These are phyloP conservation scores for Ceratocystis ficicola DNA, from an alignment of 2,329 filamentous ascomycete species.

Conservation along the genomic window DNA sequence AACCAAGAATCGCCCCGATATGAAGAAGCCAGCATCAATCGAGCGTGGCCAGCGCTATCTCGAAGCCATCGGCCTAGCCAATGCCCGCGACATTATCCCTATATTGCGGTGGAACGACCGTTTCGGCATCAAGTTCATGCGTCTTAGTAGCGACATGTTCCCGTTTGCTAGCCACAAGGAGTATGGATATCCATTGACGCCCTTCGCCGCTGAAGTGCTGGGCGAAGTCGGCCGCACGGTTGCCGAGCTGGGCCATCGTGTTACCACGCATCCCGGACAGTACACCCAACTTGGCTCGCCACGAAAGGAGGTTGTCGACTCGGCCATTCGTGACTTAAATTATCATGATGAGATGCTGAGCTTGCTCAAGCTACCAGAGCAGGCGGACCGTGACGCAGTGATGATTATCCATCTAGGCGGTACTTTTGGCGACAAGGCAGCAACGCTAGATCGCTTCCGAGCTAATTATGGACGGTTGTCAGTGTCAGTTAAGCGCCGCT, in stretches of 20 bases:
- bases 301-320: conserved; percentile 60
- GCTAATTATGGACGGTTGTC: conserved; percentile 58
- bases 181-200: conserved; percentile 72
- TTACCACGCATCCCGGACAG: conserved; percentile 85
- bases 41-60: conserved; percentile 60
- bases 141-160: conserved; percentile 91
- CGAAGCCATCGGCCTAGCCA: conserved; percentile 64
- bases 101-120: conserved; percentile 86
- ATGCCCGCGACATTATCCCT: conserved; percentile 70
- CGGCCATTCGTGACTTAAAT: conserved; percentile 66
- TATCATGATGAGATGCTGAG: conserved; percentile 80
- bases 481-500: conserved; percentile 58
- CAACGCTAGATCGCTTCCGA: conserved; percentile 65
- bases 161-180: conserved; percentile 83
- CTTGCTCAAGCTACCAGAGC: conserved; percentile 62
- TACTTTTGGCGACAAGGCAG: conserved; percentile 72
- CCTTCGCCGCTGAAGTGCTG: conserved; percentile 68
- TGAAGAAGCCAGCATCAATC: conserved; percentile 51
- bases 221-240: conserved; percentile 66
- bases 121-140: conserved; percentile 84
- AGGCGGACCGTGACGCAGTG: conserved; percentile 72
- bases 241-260: conserved; percentile 64
- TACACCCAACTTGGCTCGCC: conserved; percentile 88
- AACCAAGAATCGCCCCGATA: conserved; percentile 78
- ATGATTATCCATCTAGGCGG: conserved; percentile 95